These are phyloP conservation scores for Vanrija pseudolonga DNA, from an alignment of 1,284 basidiomycete species.

Conservation along the genomic window DNA sequence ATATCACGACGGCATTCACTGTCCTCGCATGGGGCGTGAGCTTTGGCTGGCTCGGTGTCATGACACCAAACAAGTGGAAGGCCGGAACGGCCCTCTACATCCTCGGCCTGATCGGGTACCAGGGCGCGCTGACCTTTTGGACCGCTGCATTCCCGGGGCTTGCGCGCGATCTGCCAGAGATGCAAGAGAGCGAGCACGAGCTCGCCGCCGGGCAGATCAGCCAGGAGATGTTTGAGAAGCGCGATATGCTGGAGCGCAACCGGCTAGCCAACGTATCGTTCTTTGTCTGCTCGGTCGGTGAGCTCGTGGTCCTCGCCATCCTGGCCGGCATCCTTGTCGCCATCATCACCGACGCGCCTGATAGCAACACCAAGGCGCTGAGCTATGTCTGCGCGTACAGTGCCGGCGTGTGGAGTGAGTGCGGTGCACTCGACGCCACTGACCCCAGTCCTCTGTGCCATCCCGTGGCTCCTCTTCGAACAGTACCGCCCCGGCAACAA, in stretches of 20 bases:
- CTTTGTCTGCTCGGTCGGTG: slow-evolving; percentile 59
- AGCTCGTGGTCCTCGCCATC: slow-evolving; percentile 20
- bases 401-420: slow-evolving; percentile 68
- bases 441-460: slow-evolving; percentile 36
- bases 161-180: slow-evolving; percentile 20
- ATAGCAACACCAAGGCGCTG: slow-evolving; percentile 80
- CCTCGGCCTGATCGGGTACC: slow-evolving; percentile 62
- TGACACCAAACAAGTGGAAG: slow-evolving; percentile 38
- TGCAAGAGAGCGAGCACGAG: slow-evolving; percentile 21
- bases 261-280: slow-evolving; percentile 55
- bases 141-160: slow-evolving; percentile 23
- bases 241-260: slow-evolving; percentile 21
- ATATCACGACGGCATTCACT: slow-evolving; percentile 60
- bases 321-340: slow-evolving; percentile 55
- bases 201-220: slow-evolving; percentile 45
- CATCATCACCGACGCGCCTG: slow-evolving; percentile 63
- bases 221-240: slow-evolving; percentile 56
- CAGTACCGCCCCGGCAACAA: slow-evolving; percentile 24
- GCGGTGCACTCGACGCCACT: slow-evolving; percentile 52
- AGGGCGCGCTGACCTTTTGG: slow-evolving; percentile 53
- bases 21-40: slow-evolving; percentile 74
- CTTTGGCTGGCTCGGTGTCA: slow-evolving; percentile 44
- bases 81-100: slow-evolving; percentile 22
- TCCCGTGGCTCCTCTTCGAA: slow-evolving; percentile 20
- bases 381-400: slow-evolving; percentile 67